These are phyloP conservation scores for Boletus rufocinnamomeus DNA, from an alignment of 768 basidiomycete genomes.

Conservation along the genomic window DNA sequence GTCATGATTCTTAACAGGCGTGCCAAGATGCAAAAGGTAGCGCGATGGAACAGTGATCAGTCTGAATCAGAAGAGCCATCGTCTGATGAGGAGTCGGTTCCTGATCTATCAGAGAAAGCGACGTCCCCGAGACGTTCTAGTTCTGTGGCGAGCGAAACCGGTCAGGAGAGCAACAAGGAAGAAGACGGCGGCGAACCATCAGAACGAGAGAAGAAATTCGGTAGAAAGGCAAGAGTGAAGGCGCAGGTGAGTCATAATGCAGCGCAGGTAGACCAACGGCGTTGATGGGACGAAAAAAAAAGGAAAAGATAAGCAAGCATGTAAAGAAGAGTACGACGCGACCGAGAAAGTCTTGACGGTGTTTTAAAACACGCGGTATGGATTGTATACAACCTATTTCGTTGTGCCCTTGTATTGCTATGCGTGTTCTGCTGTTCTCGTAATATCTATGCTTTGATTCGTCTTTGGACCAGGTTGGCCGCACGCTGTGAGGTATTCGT, in stretches of 20 bases:
- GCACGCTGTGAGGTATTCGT: not conserved
- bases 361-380: not conserved
- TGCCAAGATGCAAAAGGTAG: conserved; percentile 30
- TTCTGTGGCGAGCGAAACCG: conserved; percentile 44
- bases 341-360: conserved; percentile 29
- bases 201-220: conserved; percentile 38
- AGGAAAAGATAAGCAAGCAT: conserved; percentile 37
- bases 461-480: not conserved
- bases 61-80: conserved; percentile 33
- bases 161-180: conserved; percentile 31
- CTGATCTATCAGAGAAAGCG: conserved; percentile 41
- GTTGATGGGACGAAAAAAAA: conserved; percentile 7
- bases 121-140: conserved; percentile 27
- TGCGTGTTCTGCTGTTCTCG: conserved; percentile 12
- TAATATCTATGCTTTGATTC: conserved; percentile 12
- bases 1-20: conserved; percentile 19
- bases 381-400: conserved; percentile 13
- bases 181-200: conserved; percentile 31
- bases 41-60: conserved; percentile 36
- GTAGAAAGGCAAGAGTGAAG: conserved; percentile 41
- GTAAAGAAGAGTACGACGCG: conserved; percentile 25
- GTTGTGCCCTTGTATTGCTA: conserved; percentile 19
- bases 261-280: not conserved
- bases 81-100: conserved; percentile 35
- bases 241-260: conserved; percentile 39